These are phyloP conservation scores for Zelopaecilomyces penicillatus DNA, from an alignment of 2,329 filamentous ascomycete species.

Conservation along the genomic window DNA sequence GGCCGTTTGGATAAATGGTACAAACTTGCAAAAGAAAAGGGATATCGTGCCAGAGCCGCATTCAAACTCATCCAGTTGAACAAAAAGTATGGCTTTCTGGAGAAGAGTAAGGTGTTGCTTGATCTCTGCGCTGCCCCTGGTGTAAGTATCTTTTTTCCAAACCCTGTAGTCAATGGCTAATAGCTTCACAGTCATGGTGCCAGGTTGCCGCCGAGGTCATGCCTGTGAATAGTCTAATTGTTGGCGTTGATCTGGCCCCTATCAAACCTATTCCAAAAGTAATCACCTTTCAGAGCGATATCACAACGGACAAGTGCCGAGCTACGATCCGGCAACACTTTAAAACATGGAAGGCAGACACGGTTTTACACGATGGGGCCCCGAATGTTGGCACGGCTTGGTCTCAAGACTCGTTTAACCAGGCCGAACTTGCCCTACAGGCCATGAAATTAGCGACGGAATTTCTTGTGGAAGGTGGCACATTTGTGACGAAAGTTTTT, in stretches of 20 bases:
- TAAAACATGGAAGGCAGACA: constrained; percentile 94
- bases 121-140: constrained; percentile 97
- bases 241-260: constrained; percentile 88
- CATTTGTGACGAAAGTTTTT: constrained; percentile 96
- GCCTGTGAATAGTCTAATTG: constrained; percentile 80
- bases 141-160: constrained; percentile 39
- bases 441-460: constrained; percentile 91
- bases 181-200: constrained; percentile 65
- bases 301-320: constrained; percentile 93
- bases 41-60: constrained; percentile 87
- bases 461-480: constrained; percentile 80
- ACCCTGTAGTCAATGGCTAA: not conserved
- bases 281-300: constrained; percentile 95
- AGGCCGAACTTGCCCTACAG: constrained; percentile 86
- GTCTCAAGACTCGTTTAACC: constrained; percentile 97
- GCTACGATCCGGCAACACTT: constrained; percentile 81
- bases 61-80: constrained; percentile 98
- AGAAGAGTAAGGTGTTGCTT: constrained; percentile 90
- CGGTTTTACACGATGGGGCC: constrained; percentile 91
- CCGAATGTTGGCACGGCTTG: constrained; percentile 97
- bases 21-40: constrained; percentile 96
- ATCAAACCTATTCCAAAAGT: constrained; percentile 93
- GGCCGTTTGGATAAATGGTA: constrained; percentile 99
- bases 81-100: constrained; percentile 97
- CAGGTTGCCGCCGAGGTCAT: constrained; percentile 94